A percentile compares a stretch with the other conserved stretches of the same genome.
phyloP scores from a whole-genome alignment of 352 stramenopile genomes.

The Globisporangium emineosum region DNA sequence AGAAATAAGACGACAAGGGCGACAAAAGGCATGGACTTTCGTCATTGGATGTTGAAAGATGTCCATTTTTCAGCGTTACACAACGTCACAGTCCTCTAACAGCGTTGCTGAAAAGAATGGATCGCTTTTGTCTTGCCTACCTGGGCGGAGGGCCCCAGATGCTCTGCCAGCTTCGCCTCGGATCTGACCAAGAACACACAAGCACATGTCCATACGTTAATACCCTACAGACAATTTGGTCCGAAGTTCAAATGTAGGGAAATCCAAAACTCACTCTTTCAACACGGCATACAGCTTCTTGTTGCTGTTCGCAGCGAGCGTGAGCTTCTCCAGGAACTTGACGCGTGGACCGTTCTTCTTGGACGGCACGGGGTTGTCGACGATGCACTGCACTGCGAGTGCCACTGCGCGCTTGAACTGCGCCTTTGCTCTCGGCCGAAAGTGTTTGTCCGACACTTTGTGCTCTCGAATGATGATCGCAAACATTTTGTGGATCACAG shows the following conservation, averaged over 20 bases:
- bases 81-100: background rate
- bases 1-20: too few species aligned
- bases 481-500: background rate
- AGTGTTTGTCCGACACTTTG: background rate
- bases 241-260: background rate
- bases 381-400: background rate
- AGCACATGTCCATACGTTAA: background rate
- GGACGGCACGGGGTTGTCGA: background rate
- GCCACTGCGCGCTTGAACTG: background rate
- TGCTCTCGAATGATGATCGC: background rate
- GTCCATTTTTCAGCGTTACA: background rate
- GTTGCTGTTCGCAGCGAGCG: background rate
- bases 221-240: background rate
- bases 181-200: background rate
- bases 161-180: background rate
- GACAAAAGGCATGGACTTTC: too few species aligned
- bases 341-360: background rate
- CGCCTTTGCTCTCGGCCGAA: background rate
- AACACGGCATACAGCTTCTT: background rate
- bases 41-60: too few species aligned
- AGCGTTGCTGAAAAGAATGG: background rate
- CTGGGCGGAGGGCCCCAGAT: background rate
- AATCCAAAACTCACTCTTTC: background rate
- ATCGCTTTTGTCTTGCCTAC: background rate
- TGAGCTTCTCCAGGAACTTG: background rate